phyloP scores from a whole-genome alignment of 805 yeast genomes.

The Monosporozyma siamensis region DNA sequence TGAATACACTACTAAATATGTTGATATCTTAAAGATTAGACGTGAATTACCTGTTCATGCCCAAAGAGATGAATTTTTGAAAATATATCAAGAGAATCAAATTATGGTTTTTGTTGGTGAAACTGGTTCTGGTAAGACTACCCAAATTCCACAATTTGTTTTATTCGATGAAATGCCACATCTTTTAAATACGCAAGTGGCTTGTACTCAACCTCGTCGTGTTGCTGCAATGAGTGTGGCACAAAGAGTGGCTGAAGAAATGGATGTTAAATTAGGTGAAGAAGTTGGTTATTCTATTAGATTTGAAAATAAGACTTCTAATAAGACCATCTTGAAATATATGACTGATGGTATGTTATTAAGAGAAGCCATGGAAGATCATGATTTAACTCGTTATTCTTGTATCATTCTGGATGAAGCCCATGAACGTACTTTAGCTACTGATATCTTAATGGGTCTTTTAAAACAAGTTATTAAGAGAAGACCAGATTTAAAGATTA shows the following conservation, averaged over 20 bases:
- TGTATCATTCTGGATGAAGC: slow-evolving; percentile 95
- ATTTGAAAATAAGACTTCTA: slow-evolving; percentile 80
- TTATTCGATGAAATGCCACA: slow-evolving; percentile 87
- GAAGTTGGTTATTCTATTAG: slow-evolving; percentile 95
- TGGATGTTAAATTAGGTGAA: slow-evolving; percentile 87
- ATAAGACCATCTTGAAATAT: slow-evolving; percentile 77
- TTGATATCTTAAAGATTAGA: slow-evolving; percentile 67
- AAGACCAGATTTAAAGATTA: slow-evolving; percentile 82
- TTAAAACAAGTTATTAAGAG: slow-evolving; percentile 70
- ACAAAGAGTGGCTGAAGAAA: slow-evolving; percentile 91
- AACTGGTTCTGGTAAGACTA: slow-evolving; percentile 98
- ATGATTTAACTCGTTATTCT: slow-evolving; percentile 65
- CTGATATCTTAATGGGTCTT: slow-evolving; percentile 94
- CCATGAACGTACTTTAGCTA: slow-evolving; percentile 93
- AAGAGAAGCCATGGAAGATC: slow-evolving; percentile 97
- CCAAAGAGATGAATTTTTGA: slow-evolving; percentile 81
- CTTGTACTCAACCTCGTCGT: slow-evolving; percentile 94
- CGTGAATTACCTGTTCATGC: slow-evolving; percentile 89
- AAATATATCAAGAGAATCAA: slow-evolving; percentile 76
- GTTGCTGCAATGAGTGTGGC: slow-evolving; percentile 99
- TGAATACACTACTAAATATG: slow-evolving; percentile 53
- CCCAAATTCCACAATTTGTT: slow-evolving; percentile 96
- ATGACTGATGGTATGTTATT: slow-evolving; percentile 99
- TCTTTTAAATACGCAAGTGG: slow-evolving; percentile 71
- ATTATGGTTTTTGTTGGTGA: slow-evolving; percentile 98